Evolutionary conservation across 768 basidiomycete genomes (phyloP).

Genomic region (Gymnopilus junonius): DNA sequence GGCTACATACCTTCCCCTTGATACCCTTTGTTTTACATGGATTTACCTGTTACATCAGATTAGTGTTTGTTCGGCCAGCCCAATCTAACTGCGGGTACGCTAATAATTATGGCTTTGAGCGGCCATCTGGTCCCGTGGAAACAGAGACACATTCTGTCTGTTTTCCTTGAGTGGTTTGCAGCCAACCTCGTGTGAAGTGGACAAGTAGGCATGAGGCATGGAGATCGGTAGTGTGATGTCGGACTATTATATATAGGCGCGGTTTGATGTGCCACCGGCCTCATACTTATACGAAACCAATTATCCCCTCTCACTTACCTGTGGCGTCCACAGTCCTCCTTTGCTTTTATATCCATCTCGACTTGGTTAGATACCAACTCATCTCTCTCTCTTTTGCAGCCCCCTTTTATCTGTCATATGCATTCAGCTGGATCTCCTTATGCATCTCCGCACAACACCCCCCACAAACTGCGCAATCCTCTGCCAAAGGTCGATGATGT

Average conservation of each 20-base stretch:
- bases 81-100: not conserved
- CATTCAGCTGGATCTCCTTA: constrained; percentile 23
- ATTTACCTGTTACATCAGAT: constrained; percentile 26
- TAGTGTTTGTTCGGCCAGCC: constrained; percentile 15
- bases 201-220: constrained; percentile 11
- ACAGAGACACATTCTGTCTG: constrained; percentile 15
- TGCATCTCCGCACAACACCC: constrained; percentile 25
- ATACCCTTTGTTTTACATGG: constrained; percentile 26
- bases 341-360: constrained; percentile 20
- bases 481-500: constrained; percentile 23
- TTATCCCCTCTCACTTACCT: constrained; percentile 14
- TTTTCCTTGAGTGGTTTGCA: not conserved
- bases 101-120: constrained; percentile 9
- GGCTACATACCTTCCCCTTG: constrained; percentile 31
- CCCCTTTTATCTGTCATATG: constrained; percentile 16
- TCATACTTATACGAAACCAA: constrained; percentile 4
- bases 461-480: constrained; percentile 20
- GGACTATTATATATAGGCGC: constrained; percentile 27
- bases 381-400: constrained; percentile 12
- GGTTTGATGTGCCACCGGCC: constrained; percentile 23
- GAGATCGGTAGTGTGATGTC: constrained; percentile 26
- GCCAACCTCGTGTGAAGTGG: constrained; percentile 4
- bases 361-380: constrained; percentile 30
- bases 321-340: constrained; percentile 20
- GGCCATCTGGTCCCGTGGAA: constrained; percentile 12